Base-by-base conservation (phyloP, 139 green algal species). In the Diplosphaera chodatii region DNA sequence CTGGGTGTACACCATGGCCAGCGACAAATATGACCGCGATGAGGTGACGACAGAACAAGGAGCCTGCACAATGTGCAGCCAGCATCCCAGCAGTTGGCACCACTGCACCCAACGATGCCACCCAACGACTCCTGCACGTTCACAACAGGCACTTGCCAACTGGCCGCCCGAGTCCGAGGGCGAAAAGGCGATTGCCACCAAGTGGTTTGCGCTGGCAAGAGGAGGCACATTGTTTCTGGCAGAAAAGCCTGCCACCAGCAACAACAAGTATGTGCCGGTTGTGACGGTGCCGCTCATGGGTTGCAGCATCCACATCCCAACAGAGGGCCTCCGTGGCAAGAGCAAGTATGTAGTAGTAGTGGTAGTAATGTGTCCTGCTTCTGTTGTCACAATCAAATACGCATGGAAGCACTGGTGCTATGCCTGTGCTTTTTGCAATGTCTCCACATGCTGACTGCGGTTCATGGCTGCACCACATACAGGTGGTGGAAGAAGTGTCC, bases 401-500 rank as follows among this genome's bases (percentile, higher is more conserved):
- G n/a, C n/a, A n/a, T n/a, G n/a, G n/a, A n/a, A n/a, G n/a, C n/a
- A n/a, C 37, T 48, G 37, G 37, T 48, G 37, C 37, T 13, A n/a
- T n/a, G n/a, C n/a, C n/a, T n/a, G n/a, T n/a, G n/a, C n/a, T n/a
- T n/a, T n/a, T n/a, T n/a, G n/a, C n/a, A n/a, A n/a, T n/a, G n/a
- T n/a, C n/a, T n/a, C n/a, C n/a, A n/a, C n/a, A n/a, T n/a, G n/a
- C n/a, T n/a, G n/a, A n/a, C n/a, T n/a, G n/a, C n/a, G n/a, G n/a
- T n/a, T n/a, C n/a, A n/a, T n/a, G n/a, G 31, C 65, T 55, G 33
- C 22, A 48, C 62, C 28, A 81, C 83, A 37, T 66, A 63, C 3
- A 29, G 70, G 6, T 86, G 73, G 74, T 79, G 68, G 73, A 41
- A 69, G 1, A 84, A 86, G 32, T 78, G 62, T 2, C 85, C 85